phyloP scores from a whole-genome alignment of 73 alveolate genomes.

The Paramecium sexaurelia region DNA sequence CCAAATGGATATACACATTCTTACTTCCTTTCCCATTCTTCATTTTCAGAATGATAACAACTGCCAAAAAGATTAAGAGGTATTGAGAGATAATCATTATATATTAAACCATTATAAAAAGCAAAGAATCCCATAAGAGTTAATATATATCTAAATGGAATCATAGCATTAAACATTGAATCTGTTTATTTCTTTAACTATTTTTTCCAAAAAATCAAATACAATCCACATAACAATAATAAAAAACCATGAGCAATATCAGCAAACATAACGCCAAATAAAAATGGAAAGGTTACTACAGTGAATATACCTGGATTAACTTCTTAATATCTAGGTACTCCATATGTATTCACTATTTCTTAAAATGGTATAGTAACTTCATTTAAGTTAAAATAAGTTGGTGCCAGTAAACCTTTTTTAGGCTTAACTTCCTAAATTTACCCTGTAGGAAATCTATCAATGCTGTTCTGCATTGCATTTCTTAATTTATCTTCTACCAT shows the following conservation, averaged over 20 bases:
- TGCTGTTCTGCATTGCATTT: constrained; percentile 59
- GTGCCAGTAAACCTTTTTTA: constrained; percentile 74
- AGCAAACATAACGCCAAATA: constrained; percentile 99
- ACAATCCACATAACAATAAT: constrained; percentile 66
- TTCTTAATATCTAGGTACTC: constrained; percentile 97
- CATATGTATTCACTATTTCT: constrained; percentile 97
- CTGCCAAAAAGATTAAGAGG: constrained; percentile 81
- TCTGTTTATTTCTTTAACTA: constrained; percentile 5
- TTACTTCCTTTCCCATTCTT: constrained; percentile 27
- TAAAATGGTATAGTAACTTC: constrained; percentile 94
- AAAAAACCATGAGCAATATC: constrained; percentile 86
- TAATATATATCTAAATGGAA: constrained; percentile 78
- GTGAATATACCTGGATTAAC: constrained; percentile 96
- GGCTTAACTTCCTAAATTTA: constrained; percentile 72
- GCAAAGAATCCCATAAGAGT: constrained; percentile 89
- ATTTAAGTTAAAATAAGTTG: constrained; percentile 93
- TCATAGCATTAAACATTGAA: constrained; percentile 54
- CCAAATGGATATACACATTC: constrained; percentile 85
- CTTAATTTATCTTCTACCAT: constrained; percentile 66
- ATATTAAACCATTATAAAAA: constrained; percentile 84
- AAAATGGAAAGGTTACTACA: constrained; percentile 94
- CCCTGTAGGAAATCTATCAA: constrained; percentile 76
- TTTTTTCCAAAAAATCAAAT: constrained; percentile 53
- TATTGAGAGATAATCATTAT: constrained; percentile 87
- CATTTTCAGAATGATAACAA: constrained; percentile 67